Evolutionary conservation across 1,284 basidiomycete genomes (phyloP).

Genomic region (Papiliotrema terrestris): DNA sequence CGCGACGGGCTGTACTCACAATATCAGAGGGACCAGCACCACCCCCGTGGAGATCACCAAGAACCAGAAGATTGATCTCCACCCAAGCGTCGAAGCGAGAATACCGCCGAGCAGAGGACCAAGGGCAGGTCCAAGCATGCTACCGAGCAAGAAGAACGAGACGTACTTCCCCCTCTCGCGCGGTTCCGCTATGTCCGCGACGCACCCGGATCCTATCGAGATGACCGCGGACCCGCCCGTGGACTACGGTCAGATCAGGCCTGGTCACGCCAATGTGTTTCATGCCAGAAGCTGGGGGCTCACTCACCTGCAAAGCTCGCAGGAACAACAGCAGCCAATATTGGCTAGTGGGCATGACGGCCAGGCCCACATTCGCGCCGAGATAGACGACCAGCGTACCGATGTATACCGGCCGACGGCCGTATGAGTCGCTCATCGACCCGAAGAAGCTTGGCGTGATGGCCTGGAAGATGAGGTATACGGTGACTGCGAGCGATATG

Average conservation of each 20-base stretch:
- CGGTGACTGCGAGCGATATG: slow-evolving; percentile 45
- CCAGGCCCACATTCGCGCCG: slow-evolving; percentile 43
- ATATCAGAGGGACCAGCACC: slow-evolving; percentile 29
- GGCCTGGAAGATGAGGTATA: slow-evolving; percentile 47
- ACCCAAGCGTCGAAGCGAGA: slow-evolving; percentile 37
- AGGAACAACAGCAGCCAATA: slow-evolving; percentile 46
- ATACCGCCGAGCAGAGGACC: slow-evolving; percentile 36
- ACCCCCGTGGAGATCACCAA: slow-evolving; percentile 32
- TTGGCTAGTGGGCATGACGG: slow-evolving; percentile 35
- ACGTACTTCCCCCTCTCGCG: slow-evolving; percentile 44
- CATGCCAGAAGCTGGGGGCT: no score
- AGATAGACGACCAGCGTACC: slow-evolving; percentile 43
- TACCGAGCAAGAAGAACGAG: slow-evolving; percentile 34
- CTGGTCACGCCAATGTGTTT: no score
- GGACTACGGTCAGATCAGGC: slow-evolving; percentile 4
- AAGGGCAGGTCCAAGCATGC: slow-evolving; percentile 33
- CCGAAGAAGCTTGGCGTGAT: slow-evolving; percentile 47
- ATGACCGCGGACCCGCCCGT: slow-evolving; percentile 47
- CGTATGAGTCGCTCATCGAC: slow-evolving; percentile 36
- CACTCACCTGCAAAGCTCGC: slow-evolving; percentile 37
- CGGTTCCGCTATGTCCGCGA: slow-evolving; percentile 45
- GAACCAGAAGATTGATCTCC: slow-evolving; percentile 44
- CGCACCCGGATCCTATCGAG: slow-evolving; percentile 42
- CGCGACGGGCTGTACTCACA: slow-evolving; percentile 20
- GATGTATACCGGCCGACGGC: slow-evolving; percentile 43